phyloP scores from a whole-genome alignment of 106 monocot species.

The Dioscorea zingiberensis region DNA sequence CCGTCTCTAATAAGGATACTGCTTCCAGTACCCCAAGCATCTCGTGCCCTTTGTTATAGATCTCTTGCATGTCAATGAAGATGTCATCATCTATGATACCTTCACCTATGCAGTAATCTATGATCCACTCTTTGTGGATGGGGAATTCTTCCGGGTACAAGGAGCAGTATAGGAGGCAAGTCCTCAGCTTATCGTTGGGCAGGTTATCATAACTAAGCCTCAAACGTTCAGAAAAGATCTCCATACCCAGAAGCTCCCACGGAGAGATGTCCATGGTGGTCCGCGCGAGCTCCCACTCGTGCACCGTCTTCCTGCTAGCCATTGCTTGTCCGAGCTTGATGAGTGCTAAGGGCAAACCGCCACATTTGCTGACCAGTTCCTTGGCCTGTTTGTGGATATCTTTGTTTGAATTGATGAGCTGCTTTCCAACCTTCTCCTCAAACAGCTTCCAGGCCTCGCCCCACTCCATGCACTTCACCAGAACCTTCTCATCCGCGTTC shows the following conservation, averaged over 20 bases:
- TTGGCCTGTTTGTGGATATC: slow-evolving; percentile 12
- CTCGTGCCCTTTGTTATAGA: background rate
- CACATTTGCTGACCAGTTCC: slow-evolving; percentile 15
- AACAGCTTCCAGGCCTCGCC: slow-evolving; percentile 30
- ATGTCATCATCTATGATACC: slow-evolving; percentile 23
- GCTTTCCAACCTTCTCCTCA: slow-evolving; percentile 13
- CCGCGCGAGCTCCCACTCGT: slow-evolving; percentile 29
- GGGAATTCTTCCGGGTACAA: slow-evolving; percentile 25
- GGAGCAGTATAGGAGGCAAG: slow-evolving; percentile 31
- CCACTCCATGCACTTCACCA: slow-evolving; percentile 16
- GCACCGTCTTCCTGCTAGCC: slow-evolving; percentile 19
- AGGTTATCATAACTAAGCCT: slow-evolving; percentile 42
- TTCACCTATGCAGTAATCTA: slow-evolving; percentile 33
- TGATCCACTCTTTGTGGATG: slow-evolving; percentile 15
- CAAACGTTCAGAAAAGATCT: slow-evolving; percentile 10
- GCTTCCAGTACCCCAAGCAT: background rate
- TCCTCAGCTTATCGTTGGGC: slow-evolving; percentile 7
- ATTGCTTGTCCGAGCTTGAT: slow-evolving; percentile 25
- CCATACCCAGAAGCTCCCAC: slow-evolving; percentile 27
- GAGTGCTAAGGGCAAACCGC: slow-evolving; percentile 32
- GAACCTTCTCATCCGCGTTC: slow-evolving; percentile 23
- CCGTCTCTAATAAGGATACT: background rate
- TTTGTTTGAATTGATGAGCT: background rate
- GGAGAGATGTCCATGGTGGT: slow-evolving; percentile 8
- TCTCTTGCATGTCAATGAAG: background rate